phyloP scores from a whole-genome alignment of 306 rosid genomes.

The Citrullus colocynthis region DNA sequence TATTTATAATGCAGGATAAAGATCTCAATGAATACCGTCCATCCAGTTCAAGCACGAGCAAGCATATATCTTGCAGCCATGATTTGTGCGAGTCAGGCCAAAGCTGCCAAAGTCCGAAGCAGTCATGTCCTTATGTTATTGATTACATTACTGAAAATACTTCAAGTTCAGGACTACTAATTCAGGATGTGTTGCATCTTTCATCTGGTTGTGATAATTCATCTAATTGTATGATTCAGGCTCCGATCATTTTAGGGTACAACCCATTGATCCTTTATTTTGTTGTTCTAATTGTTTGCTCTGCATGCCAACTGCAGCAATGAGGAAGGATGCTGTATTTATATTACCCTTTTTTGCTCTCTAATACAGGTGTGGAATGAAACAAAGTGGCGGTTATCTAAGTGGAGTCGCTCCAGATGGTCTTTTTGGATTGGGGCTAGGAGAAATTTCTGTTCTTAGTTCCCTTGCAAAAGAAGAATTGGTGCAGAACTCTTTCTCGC shows the following conservation, averaged over 20 bases:
- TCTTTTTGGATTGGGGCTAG: conserved; percentile 80
- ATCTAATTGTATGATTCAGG: conserved; percentile 50
- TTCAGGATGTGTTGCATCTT: conserved; percentile 79
- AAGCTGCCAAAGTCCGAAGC: conserved; percentile 52
- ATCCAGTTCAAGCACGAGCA: conserved; percentile 63
- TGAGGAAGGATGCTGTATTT: not conserved
- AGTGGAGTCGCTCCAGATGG: conserved; percentile 96
- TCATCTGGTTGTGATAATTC: conserved; percentile 30
- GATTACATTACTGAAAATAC: conserved; percentile 64
- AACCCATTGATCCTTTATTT: conserved; percentile 12
- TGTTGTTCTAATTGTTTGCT: conserved; percentile 7
- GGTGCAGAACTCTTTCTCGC: conserved; percentile 60
- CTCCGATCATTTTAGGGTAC: conserved; percentile 70
- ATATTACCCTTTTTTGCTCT: conserved; percentile 4
- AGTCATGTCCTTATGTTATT: conserved; percentile 54
- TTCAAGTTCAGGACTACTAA: conserved; percentile 80
- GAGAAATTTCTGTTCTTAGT: conserved; percentile 76
- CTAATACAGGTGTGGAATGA: conserved; percentile 81
- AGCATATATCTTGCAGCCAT: conserved; percentile 68
- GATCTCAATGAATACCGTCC: conserved; percentile 84
- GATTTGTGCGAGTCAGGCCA: conserved; percentile 56
- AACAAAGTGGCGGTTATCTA: conserved; percentile 87
- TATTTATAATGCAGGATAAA: conserved; percentile 97
- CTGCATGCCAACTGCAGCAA: not conserved
- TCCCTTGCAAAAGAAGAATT: conserved; percentile 71